These are phyloP conservation scores for Xylaria curta DNA, from an alignment of 495 filamentous ascomycete species.

Conservation along the genomic window DNA sequence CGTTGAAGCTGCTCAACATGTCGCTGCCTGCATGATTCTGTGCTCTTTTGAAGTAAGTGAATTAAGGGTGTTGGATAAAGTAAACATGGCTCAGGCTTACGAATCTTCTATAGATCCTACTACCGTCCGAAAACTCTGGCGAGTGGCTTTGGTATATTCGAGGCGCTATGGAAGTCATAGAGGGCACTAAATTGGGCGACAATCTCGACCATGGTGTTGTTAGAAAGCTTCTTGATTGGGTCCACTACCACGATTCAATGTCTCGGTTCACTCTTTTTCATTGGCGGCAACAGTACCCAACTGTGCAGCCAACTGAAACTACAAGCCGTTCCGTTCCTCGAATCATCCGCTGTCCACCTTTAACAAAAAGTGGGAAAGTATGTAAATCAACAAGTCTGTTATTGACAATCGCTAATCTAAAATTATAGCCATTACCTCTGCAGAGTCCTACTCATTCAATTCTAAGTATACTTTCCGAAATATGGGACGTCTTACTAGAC, in stretches of 20 bases:
- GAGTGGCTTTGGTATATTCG: constrained; percentile 39
- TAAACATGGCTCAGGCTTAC: not conserved
- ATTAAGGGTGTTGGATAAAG: not conserved
- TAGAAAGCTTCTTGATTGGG: constrained; percentile 28
- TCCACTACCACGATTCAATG: constrained; percentile 37
- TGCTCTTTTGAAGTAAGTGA: constrained; percentile 33
- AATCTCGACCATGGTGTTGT: constrained; percentile 16
- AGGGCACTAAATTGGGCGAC: constrained; percentile 27
- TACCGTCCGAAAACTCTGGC: constrained; percentile 33
- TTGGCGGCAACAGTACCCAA: constrained; percentile 30
- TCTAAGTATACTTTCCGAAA: constrained; percentile 32
- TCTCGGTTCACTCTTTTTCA: constrained; percentile 36
- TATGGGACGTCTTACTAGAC: constrained; percentile 32
- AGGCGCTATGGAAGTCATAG: constrained; percentile 32
- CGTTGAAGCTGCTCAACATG: constrained; percentile 35
- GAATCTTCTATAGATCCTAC: constrained; percentile 26
- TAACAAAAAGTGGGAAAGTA: not conserved
- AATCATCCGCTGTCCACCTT: not conserved
- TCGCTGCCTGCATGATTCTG: constrained; percentile 39
- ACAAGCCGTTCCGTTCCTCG: not conserved
- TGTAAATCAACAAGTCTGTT: not conserved
- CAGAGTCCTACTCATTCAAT: constrained; percentile 29
- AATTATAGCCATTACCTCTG: not conserved
- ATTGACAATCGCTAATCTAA: not conserved
- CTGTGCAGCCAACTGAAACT: constrained; percentile 9